Conservation (phyloP, 495 filamentous ascomycete genomes). For the Lophiostoma macrostomum region DNA sequence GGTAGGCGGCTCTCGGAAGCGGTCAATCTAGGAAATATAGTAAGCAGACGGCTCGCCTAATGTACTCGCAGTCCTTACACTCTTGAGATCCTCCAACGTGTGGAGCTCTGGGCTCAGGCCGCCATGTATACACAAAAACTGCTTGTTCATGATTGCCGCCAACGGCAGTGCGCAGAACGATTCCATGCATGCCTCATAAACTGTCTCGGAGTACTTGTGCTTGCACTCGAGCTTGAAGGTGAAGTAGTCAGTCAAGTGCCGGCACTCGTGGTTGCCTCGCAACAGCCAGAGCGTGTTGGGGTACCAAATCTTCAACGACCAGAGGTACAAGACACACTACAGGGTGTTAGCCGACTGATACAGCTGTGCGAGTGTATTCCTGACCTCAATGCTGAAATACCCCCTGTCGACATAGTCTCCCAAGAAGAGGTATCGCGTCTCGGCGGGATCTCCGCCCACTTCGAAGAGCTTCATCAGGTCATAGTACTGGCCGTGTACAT, state of each 20-base stretch:
- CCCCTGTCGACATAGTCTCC: conserved; percentile 97
- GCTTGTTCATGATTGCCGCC: conserved; percentile 99
- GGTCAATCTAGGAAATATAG: conserved; percentile 69
- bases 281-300: conserved; percentile 95
- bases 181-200: conserved; percentile 98
- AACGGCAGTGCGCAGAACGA: conserved; percentile 93
- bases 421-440: conserved; percentile 93
- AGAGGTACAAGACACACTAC: conserved; percentile 91
- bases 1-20: conserved; percentile 94
- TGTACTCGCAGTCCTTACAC: conserved; percentile 53
- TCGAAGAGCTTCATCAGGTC: conserved; percentile 99
- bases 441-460: conserved; percentile 92
- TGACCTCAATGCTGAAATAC: conserved; percentile 95
- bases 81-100: conserved; percentile 88
- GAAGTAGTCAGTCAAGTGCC: conserved; percentile 98
- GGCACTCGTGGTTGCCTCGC: conserved; percentile 96
- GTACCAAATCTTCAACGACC: conserved; percentile 99
- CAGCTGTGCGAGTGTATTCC: conserved; percentile 8
- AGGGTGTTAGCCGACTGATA: not conserved
- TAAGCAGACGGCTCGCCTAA: conserved; percentile 10
- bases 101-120: conserved; percentile 94
- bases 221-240: conserved; percentile 99
- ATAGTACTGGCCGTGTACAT: conserved; percentile 98
- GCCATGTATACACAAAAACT: conserved; percentile 97
- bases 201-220: conserved; percentile 94